Conservation (phyloP, 2,329 filamentous ascomycete genomes). For the Arthroderma sp. region DNA sequence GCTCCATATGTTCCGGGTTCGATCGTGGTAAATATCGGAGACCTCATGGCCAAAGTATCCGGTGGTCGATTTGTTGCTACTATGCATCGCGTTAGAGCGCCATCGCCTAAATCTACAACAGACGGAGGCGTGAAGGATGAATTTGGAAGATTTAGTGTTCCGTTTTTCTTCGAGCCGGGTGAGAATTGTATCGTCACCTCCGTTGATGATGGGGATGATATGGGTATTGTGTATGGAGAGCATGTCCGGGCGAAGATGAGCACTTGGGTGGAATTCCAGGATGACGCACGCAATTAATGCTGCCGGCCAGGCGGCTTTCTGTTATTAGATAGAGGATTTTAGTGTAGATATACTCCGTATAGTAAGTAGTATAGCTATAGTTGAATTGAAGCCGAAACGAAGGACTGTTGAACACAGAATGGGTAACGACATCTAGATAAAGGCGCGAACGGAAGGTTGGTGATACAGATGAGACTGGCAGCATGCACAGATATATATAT, state of each 20-base stretch:
- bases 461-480: too few relatives aligned
- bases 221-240: conserved; percentile 27
- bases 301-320: too few relatives aligned
- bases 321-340: too few relatives aligned
- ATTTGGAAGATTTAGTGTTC: conserved; percentile 29
- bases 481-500: too few relatives aligned
- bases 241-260: conserved; percentile 34
- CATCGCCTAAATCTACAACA: conserved; percentile 2
- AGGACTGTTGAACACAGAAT: too few relatives aligned
- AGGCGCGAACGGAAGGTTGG: too few relatives aligned
- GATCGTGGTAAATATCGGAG: conserved; percentile 35
- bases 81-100: conserved; percentile 31
- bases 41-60: conserved; percentile 31
- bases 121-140: conserved; percentile 7
- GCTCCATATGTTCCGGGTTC: conserved; percentile 30
- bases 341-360: too few relatives aligned
- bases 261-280: conserved; percentile 33
- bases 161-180: conserved; percentile 38
- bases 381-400: too few relatives aligned
- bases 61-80: conserved; percentile 34
- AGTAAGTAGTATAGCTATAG: too few relatives aligned
- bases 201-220: conserved; percentile 21
- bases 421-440: too few relatives aligned
- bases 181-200: conserved; percentile 28
- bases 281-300: conserved; percentile 6